phyloP scores from a whole-genome alignment of 768 basidiomycete genomes.

The Wakefieldia striispora region DNA sequence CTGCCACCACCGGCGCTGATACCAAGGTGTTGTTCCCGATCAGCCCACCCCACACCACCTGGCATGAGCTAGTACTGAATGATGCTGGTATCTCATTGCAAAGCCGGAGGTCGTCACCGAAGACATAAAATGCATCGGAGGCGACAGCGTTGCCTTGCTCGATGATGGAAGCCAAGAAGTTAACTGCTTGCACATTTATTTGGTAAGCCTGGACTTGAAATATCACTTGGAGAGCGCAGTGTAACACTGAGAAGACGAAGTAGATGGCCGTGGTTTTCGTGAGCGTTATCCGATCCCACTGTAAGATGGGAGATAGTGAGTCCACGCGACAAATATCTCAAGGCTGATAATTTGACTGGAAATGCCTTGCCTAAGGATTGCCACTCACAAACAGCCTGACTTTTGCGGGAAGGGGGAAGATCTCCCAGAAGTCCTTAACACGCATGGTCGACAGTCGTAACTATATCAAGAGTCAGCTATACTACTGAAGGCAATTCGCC shows the following conservation, averaged over 20 bases:
- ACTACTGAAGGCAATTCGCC: not conserved
- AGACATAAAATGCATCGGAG: constrained; percentile 43
- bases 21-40: constrained; percentile 4
- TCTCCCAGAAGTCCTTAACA: constrained; percentile 37
- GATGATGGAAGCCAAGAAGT: constrained; percentile 49
- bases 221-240: constrained; percentile 65
- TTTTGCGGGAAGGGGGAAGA: constrained; percentile 38
- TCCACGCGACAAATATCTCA: not conserved
- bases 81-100: constrained; percentile 52
- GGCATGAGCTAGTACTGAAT: constrained; percentile 39
- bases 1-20: not conserved
- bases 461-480: not conserved
- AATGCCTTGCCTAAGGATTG: no score
- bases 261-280: constrained; percentile 65
- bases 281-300: constrained; percentile 73
- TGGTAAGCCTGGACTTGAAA: constrained; percentile 67
- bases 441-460: constrained; percentile 37
- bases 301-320: not conserved
- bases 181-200: constrained; percentile 58
- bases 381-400: constrained; percentile 48
- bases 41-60: constrained; percentile 54
- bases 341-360: not conserved
- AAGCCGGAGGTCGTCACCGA: constrained; percentile 49
- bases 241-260: constrained; percentile 61
- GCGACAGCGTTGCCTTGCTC: constrained; percentile 46